Base-by-base conservation (phyloP, 2,329 filamentous ascomycete genomes). In the Aspergillus sp. region DNA sequence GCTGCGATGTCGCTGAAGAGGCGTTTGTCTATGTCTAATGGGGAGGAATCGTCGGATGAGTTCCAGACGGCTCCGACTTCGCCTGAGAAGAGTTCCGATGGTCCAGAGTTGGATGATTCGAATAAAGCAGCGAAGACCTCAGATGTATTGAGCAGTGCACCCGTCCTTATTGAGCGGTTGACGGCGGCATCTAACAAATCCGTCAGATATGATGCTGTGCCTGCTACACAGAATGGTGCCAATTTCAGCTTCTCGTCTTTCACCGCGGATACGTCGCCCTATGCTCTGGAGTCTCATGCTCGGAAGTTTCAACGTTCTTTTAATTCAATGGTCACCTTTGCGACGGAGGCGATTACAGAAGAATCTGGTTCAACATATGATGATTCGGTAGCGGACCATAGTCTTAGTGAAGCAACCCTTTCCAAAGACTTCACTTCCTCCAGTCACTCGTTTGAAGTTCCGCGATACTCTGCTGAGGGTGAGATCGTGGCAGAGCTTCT, bases 51-150 rank as follows among this genome's bases (percentile, higher is more conserved):
- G 8, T 32, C 36, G 8, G 68, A 66, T 5, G 61, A 67, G 13
- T 72, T 67, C 18, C 62, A 66, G n/a, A 72, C 70, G 1, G 68
- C 68, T 13, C 69, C 70, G 3, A 71, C 62, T 42, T 72, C 70
- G 8, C 70, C 69, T 0, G 58, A 58, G 0, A 69, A 69, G 52
- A 32, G 52, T 15, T 24, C 50, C 3, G 34, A 42, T n/a, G 18
- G 17, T 15, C 39, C 53, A 6, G 20, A 15, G 11, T 17, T 48
- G 11, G 20, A 24, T 17, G 15, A 42, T 5, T 32, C 20, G 4
- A 15, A 45, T 17, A 59, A 64, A 42, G 43, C 32, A 2, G 43
- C 57, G 1, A 55, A 51, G 32, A 30, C 22, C 7, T 17, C 48
- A 6, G 56, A 44, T 8, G 17, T 38, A 9, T 13, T 42, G 15